These are phyloP conservation scores for Borovskyia barvae DNA, from an alignment of 208 protist species.

Conservation along the genomic window DNA sequence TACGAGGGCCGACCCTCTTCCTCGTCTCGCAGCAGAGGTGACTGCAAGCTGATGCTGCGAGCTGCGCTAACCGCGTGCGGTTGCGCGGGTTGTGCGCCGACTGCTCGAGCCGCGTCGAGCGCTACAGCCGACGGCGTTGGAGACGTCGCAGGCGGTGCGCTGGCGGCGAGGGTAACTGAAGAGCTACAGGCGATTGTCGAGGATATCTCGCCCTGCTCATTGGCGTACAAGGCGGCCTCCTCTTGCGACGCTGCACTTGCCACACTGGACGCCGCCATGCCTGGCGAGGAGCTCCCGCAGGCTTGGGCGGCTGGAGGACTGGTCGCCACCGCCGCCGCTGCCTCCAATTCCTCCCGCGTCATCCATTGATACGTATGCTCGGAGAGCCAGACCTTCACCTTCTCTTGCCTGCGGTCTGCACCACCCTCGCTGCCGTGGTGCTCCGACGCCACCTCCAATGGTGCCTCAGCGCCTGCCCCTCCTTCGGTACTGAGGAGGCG, in stretches of 20 bases:
- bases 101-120: neutral
- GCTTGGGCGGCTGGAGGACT: no score
- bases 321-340: neutral
- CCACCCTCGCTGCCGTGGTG: neutral
- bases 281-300: no score
- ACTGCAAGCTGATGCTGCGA: conserved; percentile 40
- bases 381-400: conserved; percentile 56
- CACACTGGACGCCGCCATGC: no score
- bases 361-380: conserved; percentile 56
- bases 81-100: conserved; percentile 20
- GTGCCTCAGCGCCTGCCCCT: neutral
- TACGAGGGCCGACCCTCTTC: conserved; percentile 41
- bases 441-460: conserved; percentile 4
- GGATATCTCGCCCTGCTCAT: neutral
- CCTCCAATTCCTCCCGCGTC: conserved; percentile 19
- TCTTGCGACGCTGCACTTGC: no score
- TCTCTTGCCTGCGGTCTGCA: neutral
- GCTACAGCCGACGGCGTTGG: neutral
- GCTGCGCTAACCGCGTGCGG: conserved; percentile 3
- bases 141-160: neutral
- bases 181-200: no score
- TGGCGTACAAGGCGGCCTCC: neutral
- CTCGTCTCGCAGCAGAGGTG: conserved; percentile 58
- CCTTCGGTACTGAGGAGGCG: conserved; percentile 33
- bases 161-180: neutral